Base-by-base conservation (phyloP, 2,329 filamentous ascomycete species). In the Xylariaceae sp. region DNA sequence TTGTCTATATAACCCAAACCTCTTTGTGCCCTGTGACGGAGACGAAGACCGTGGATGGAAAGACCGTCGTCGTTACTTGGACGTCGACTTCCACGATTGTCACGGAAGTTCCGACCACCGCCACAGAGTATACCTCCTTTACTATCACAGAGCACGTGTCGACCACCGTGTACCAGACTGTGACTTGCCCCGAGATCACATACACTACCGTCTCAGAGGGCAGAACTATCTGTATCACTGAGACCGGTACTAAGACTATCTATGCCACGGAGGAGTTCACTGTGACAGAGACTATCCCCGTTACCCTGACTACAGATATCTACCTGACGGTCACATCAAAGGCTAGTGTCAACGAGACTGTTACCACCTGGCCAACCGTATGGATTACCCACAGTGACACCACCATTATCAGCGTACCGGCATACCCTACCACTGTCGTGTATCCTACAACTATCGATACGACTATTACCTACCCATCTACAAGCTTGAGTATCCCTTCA, bases 21-120 rank as follows among this genome's bases (percentile, higher is more conserved):
- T 72, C 69, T 13, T 66, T 78, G 11, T 77, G 74, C 64, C 74
- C 76, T 7, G 63, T 80, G 11, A 80, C 77, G 1, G 69, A 75
- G 60, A 75, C 74, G 40, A 73, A 72, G 64, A 77, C 74, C 2
- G 47, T 78, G 3, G 72, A 64, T 21, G 79, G 79, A 23, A 63
- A 69, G 32, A 73, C 72, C 3, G 66, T 75, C 0, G 70, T 73
- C 10, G 67, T 73, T 15, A 74, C 72, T 18, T 74, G 71, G 69
- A 74, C 71, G 6, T 73, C 72, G 10, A 77, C 71, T 1, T 70
- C 67, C 7, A 72, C 72, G 23, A 64, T 73, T 23, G 61, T 65
- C 15, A 70, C 62, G 8, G 61, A 60, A 16, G 66, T 71, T 3
- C 63, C 64, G 3, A 66, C 68, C 32, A 72, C 63, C 39, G 49